Evolutionary conservation across 805 yeast genomes (phyloP).

Genomic region (Metschnikowia amazonensis): DNA sequence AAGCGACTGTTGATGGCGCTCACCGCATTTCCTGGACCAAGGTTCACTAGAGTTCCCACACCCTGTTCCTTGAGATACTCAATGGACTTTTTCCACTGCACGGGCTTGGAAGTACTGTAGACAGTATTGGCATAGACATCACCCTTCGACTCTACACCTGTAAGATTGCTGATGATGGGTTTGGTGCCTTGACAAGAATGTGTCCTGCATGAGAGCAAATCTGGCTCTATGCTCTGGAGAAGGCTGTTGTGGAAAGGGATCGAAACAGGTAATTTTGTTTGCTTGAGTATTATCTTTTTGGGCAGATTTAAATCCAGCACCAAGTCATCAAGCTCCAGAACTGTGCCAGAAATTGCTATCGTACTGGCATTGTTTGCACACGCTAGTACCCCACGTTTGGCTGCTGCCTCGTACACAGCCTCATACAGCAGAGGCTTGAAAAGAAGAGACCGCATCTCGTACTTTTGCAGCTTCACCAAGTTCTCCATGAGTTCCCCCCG

Average conservation of each 20-base stretch:
- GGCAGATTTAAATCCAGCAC: conserved; percentile 17
- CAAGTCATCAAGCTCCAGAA: conserved; percentile 21
- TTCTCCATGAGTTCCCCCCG: conserved; percentile 16
- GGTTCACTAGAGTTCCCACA: conserved; percentile 23
- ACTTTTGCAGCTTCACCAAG: not conserved
- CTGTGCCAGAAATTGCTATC: conserved; percentile 43
- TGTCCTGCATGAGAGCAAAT: conserved; percentile 22
- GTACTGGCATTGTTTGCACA: conserved; percentile 44
- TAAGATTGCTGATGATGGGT: conserved; percentile 39
- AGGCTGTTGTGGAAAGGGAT: conserved; percentile 50
- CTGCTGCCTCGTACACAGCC: conserved; percentile 18
- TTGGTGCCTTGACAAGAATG: conserved; percentile 8
- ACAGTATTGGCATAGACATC: conserved; percentile 31
- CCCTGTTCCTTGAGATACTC: conserved; percentile 18
- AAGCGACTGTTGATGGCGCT: conserved; percentile 20
- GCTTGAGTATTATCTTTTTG: conserved; percentile 22
- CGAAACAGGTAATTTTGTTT: conserved; percentile 37
- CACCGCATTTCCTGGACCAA: conserved; percentile 41
- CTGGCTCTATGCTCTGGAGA: conserved; percentile 35
- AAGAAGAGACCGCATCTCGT: conserved; percentile 36
- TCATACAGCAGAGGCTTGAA: conserved; percentile 25
- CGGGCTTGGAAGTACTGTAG: conserved; percentile 42
- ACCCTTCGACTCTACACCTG: conserved; percentile 25
- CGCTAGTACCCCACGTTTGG: conserved; percentile 35
- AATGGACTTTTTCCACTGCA: conserved; percentile 39